Evolutionary conservation across 2,329 filamentous ascomycete species (phyloP).

Genomic region (Macrophomina phaseolina): DNA sequence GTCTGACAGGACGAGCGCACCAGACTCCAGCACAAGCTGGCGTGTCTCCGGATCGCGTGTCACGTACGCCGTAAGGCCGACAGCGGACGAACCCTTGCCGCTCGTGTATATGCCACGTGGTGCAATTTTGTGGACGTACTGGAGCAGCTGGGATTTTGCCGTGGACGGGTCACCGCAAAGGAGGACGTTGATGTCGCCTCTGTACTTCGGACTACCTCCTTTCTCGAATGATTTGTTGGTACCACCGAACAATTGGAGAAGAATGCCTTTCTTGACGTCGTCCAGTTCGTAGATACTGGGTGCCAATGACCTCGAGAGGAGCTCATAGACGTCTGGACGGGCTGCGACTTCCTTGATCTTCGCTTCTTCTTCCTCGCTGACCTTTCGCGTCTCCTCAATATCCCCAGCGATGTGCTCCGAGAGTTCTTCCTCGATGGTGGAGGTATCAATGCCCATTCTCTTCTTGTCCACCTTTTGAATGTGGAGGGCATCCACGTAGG

Average conservation of each 20-base stretch:
- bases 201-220: conserved; percentile 91
- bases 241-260: conserved; percentile 94
- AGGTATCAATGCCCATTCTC: conserved; percentile 87
- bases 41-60: conserved; percentile 76
- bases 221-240: conserved; percentile 99
- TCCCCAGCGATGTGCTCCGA: conserved; percentile 73
- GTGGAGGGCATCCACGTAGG: conserved; percentile 93
- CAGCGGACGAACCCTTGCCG: conserved; percentile 76
- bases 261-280: conserved; percentile 97
- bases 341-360: conserved; percentile 83
- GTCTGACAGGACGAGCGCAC: conserved; percentile 74
- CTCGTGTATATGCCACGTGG: conserved; percentile 83
- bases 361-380: conserved; percentile 84
- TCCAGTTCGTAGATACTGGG: conserved; percentile 98
- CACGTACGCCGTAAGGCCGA: conserved; percentile 78
- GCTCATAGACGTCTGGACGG: conserved; percentile 88
- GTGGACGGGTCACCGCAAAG: conserved; percentile 98
- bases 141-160: conserved; percentile 90
- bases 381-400: conserved; percentile 82
- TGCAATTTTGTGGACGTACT: conserved; percentile 97
- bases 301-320: conserved; percentile 86
- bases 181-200: conserved; percentile 96
- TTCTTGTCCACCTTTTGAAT: conserved; percentile 97
- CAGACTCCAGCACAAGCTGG: conserved; percentile 76
- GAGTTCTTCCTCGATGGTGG: conserved; percentile 83